phyloP scores from a whole-genome alignment of 2,329 filamentous ascomycete genomes.

The Neurospora sp. region DNA sequence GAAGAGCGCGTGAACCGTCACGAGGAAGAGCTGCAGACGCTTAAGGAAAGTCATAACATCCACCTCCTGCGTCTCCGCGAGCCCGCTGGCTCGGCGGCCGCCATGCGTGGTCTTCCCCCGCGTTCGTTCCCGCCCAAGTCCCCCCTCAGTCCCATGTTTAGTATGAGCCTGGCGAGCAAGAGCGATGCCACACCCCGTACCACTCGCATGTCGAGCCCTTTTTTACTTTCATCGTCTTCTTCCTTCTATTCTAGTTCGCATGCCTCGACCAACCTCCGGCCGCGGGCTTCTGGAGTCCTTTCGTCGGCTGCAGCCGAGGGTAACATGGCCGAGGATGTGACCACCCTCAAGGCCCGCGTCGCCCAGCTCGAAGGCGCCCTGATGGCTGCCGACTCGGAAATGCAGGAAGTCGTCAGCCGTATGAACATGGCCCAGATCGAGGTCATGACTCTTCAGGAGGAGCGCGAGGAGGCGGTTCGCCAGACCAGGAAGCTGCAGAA shows the following conservation, averaged over 20 bases:
- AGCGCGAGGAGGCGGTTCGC: conserved; percentile 63
- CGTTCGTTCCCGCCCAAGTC: conserved; percentile 47
- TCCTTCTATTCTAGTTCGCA: neutral
- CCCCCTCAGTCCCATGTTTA: conserved; percentile 53
- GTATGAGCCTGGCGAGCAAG: conserved; percentile 18
- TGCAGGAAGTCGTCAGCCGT: conserved; percentile 72
- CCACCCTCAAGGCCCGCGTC: conserved; percentile 67
- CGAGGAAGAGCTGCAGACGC: conserved; percentile 69
- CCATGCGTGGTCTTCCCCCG: conserved; percentile 29
- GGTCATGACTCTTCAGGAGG: conserved; percentile 67
- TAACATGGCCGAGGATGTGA: conserved; percentile 52
- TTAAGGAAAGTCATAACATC: conserved; percentile 68
- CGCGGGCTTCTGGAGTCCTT: conserved; percentile 1
- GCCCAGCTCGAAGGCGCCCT: conserved; percentile 77
- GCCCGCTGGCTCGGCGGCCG: conserved; percentile 3
- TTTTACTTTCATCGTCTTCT: conserved; percentile 26
- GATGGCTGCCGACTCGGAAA: conserved; percentile 64
- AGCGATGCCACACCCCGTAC: conserved; percentile 16
- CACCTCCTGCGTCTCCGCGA: conserved; percentile 68
- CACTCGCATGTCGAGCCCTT: conserved; percentile 38
- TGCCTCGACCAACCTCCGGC: neutral
- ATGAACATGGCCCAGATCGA: conserved; percentile 81
- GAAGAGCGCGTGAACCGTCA: conserved; percentile 77
- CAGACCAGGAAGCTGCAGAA: conserved; percentile 62
- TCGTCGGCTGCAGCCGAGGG: conserved; percentile 29